Conservation (phyloP, 805 yeast genomes). For the Saturnispora kantuleensis region DNA sequence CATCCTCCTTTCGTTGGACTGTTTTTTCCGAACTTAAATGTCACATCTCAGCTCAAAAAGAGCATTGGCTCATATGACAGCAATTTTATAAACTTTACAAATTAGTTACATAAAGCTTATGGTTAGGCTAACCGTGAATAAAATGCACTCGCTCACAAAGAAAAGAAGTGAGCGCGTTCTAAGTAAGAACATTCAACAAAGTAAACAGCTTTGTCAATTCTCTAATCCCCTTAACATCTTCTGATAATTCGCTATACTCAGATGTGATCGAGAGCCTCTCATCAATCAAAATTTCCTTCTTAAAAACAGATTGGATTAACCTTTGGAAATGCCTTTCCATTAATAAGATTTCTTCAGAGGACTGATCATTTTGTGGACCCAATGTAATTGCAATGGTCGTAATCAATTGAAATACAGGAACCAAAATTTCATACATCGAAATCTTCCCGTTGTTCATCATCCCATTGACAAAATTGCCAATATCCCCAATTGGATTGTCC, state of each 20-base stretch:
- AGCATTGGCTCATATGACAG: too few species aligned
- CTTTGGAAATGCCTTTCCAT: slow-evolving; percentile 44
- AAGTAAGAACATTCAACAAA: slow-evolving; percentile 21
- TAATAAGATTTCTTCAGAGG: slow-evolving; percentile 41
- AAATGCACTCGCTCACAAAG: too few species aligned
- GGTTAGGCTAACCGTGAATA: too few species aligned
- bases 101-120: too few species aligned
- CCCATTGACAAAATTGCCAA: slow-evolving; percentile 16
- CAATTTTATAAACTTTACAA: too few species aligned
- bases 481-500: slow-evolving; percentile 36
- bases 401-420: slow-evolving; percentile 67
- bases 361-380: slow-evolving; percentile 64
- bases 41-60: too few species aligned
- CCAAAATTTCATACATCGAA: slow-evolving; percentile 56
- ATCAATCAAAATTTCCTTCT: slow-evolving; percentile 20
- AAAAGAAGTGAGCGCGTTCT: neutral
- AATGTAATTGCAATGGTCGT: slow-evolving; percentile 58
- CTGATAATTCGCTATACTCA: neutral
- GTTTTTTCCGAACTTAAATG: too few species aligned
- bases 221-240: slow-evolving; percentile 14
- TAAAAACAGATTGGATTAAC: slow-evolving; percentile 43
- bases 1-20: too few species aligned
- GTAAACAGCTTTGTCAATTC: slow-evolving; percentile 23
- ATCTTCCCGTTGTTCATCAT: slow-evolving; percentile 20
- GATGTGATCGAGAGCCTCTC: slow-evolving; percentile 9